A percentile compares a stretch with the other conserved stretches of the same genome.
These are phyloP conservation scores for Metschnikowia corniflorae DNA, from an alignment of 805 yeast species.

Conservation along the genomic window DNA sequence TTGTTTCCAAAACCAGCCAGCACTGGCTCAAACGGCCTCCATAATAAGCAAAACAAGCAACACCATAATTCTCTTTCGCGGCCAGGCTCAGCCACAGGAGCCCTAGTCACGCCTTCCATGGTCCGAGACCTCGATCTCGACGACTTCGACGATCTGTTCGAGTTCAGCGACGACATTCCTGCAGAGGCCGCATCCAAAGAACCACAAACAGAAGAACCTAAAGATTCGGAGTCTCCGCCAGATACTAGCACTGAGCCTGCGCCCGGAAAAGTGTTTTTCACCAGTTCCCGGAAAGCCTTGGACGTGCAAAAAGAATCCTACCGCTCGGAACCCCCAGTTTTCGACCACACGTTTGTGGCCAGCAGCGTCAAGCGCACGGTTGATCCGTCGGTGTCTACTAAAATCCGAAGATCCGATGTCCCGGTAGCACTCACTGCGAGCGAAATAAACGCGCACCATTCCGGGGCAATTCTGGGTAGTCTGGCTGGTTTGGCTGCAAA, in stretches of 20 bases:
- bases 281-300: constrained; percentile 19
- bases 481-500: constrained; percentile 1
- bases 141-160: constrained; percentile 40
- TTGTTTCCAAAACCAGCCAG: background rate
- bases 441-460: constrained; percentile 11
- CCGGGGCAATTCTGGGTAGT: background rate
- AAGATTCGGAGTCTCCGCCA: background rate
- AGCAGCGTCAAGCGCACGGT: constrained; percentile 48
- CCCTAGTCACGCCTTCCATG: constrained; percentile 7
- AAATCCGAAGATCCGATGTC: constrained; percentile 43
- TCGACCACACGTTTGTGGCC: constrained; percentile 49
- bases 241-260: constrained; percentile 3
- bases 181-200: background rate
- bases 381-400: constrained; percentile 67
- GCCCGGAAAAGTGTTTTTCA: constrained; percentile 19
- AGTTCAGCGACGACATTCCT: constrained; percentile 36
- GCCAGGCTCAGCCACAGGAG: background rate
- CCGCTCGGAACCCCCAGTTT: constrained; percentile 50
- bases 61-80: background rate
- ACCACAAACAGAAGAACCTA: background rate
- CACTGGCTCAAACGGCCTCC: background rate
- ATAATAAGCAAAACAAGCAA: background rate
- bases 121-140: constrained; percentile 18
- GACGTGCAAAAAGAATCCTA: constrained; percentile 17
- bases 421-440: constrained; percentile 21